These are phyloP conservation scores for Neurospora cerealis DNA, from an alignment of 495 filamentous ascomycete species.

Conservation along the genomic window DNA sequence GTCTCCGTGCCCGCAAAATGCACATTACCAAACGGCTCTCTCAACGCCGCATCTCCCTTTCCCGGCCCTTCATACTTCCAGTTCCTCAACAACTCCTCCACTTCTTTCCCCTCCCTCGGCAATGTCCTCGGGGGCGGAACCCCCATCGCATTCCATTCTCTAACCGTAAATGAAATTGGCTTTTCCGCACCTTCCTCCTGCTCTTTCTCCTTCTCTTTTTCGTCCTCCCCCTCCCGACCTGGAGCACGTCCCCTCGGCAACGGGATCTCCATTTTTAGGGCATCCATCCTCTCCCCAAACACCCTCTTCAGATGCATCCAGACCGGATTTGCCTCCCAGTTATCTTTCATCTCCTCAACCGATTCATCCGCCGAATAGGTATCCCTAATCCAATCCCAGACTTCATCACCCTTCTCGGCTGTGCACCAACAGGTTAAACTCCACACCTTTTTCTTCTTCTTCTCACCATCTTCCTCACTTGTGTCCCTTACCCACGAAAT, in stretches of 20 bases:
- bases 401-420: not conserved
- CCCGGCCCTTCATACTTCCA: not conserved
- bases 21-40: conserved; percentile 21
- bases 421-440: not conserved
- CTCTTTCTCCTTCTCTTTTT: not conserved
- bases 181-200: not conserved
- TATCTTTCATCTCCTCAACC: not conserved
- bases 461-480: conserved; percentile 18
- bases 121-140: not conserved
- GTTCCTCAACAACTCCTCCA: not conserved
- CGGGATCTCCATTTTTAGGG: not conserved
- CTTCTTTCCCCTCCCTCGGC: not conserved
- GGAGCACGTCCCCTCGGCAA: not conserved
- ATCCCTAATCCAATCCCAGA: conserved; percentile 7
- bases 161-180: not conserved
- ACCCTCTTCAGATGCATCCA: conserved; percentile 1
- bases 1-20: conserved; percentile 43
- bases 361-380: conserved; percentile 31
- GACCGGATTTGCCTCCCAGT: not conserved
- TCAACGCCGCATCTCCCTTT: conserved; percentile 13
- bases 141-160: not conserved
- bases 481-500: conserved; percentile 32
- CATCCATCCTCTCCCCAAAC: not conserved
- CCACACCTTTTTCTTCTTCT: conserved; percentile 12
- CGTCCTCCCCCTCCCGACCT: not conserved